Evolutionary conservation across 1,284 basidiomycete species (phyloP).

Genomic region (Ceratobasidium sp.): DNA sequence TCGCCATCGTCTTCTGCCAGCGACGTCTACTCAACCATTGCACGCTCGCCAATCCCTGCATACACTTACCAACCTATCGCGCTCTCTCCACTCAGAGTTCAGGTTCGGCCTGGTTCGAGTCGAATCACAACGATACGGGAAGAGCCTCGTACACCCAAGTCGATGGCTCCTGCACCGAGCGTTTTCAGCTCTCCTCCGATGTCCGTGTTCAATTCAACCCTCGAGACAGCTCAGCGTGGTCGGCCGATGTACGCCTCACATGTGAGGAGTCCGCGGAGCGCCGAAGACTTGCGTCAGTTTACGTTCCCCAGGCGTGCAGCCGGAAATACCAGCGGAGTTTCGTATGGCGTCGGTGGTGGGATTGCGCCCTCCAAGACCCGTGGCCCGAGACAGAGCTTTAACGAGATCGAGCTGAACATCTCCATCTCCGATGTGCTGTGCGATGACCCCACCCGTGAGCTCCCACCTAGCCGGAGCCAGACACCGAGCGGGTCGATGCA

Average conservation of each 20-base stretch:
- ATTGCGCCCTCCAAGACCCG: too few species aligned
- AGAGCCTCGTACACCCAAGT: constrained; percentile 15
- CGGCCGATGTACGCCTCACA: not conserved
- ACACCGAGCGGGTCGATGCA: constrained; percentile 28
- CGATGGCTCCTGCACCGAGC: not conserved
- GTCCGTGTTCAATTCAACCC: constrained; percentile 1
- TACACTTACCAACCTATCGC: constrained; percentile 24
- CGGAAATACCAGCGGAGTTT: too few species aligned
- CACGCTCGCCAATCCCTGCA: constrained; percentile 17
- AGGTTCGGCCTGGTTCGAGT: not conserved
- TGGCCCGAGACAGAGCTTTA: not conserved
- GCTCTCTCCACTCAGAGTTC: constrained; percentile 20
- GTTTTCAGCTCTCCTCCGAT: not conserved
- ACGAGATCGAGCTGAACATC: constrained; percentile 29
- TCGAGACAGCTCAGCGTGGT: not conserved
- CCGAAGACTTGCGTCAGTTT: constrained; percentile 10
- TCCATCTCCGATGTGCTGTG: constrained; percentile 12
- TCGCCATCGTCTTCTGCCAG: not conserved
- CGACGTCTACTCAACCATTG: not conserved
- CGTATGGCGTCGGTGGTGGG: too few species aligned
- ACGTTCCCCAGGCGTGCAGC: not conserved
- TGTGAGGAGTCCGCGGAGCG: constrained; percentile 5
- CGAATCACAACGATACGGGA: not conserved
- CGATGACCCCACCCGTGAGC: not conserved
- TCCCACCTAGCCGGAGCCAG: constrained; percentile 2